Conservation (phyloP, 2,329 filamentous ascomycete genomes). For the Cladosporium colombiae region DNA sequence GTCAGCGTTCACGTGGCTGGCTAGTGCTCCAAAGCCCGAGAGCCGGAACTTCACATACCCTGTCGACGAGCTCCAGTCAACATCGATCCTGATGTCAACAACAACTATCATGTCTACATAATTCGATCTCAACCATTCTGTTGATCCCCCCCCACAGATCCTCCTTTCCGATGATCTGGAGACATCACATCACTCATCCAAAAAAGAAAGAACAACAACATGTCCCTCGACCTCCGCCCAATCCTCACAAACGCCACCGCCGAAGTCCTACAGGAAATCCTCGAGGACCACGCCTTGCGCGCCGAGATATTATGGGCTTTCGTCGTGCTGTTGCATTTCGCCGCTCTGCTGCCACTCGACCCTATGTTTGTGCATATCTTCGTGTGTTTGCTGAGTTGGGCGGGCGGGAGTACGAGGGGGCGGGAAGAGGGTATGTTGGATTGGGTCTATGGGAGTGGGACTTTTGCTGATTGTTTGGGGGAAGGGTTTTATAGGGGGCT, state of each 20-base stretch:
- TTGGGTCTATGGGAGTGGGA: slow-evolving; percentile 6
- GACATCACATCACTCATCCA: background rate
- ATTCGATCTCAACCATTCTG: background rate
- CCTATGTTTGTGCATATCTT: slow-evolving; percentile 27
- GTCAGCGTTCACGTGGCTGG: background rate
- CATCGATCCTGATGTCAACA: background rate
- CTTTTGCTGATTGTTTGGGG: slow-evolving; percentile 7
- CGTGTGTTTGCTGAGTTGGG: slow-evolving; percentile 21
- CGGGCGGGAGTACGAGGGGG: background rate
- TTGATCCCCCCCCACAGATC: background rate
- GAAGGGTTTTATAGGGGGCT: slow-evolving; percentile 1
- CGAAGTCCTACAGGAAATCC: slow-evolving; percentile 2
- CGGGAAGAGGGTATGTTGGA: slow-evolving; percentile 2
- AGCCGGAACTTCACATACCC: background rate
- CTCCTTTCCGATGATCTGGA: background rate
- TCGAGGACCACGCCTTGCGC: slow-evolving; percentile 16
- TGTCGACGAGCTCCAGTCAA: background rate
- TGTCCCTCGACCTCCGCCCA: slow-evolving; percentile 20
- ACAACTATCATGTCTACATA: background rate
- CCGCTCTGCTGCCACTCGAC: slow-evolving; percentile 24
- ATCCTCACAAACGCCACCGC: slow-evolving; percentile 8
- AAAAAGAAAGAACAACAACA: background rate
- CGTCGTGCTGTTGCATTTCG: slow-evolving; percentile 28
- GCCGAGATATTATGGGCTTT: slow-evolving; percentile 26
- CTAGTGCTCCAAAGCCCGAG: background rate